Evolutionary conservation across 1,284 basidiomycete genomes (phyloP), one percentile per base, ranked within the genome.

Genomic region (Pascua sp.): DNA sequence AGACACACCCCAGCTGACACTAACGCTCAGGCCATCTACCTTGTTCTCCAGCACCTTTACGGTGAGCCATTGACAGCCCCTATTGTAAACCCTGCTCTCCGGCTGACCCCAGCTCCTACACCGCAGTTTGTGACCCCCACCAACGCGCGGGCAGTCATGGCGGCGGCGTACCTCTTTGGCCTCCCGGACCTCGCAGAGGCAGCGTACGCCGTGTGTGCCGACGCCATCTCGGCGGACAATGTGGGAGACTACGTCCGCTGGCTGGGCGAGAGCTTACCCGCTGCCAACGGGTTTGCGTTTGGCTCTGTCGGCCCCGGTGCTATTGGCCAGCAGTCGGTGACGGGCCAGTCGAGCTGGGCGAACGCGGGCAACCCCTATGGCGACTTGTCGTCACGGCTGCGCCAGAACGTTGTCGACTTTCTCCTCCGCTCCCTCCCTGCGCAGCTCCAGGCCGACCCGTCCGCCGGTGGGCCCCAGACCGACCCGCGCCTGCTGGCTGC

Each of bases 131-230:
- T 92, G 64, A 83, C 82, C 65, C 81, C 86, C 48, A 81, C 84
- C 66, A 92, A 92, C 77, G 87, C 89, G 56, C 85, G 89, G 66
- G 85, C 85, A 15, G 87, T 90, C 43, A 84, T 93, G 51, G 88
- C 90, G 41, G 87, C 89, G 45, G 87, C 86, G 8, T 88, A 86
- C 74, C 80, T 91, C 42, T 83, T 92, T 47, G 88, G 88, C 53
- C 88, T 92, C 86, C 84, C 89, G 46, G 89, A 91, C 47, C 80
- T 92, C 37, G 87, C 85, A 72, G 81, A 81, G 64, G 86, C 86
- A 68, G 84, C 90, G n/a, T 91, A 91, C 74, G 83, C 85, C 53
- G 79, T 85, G 53, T 89, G 86, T 79, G 82, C 83, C 64, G 84
- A 83, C 61, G 87, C 87, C 48, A 85, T 93, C 76, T 82, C 80